Evolutionary conservation across 2,329 filamentous ascomycete genomes (phyloP).

Genomic region (Talaromyces funiculosus): DNA sequence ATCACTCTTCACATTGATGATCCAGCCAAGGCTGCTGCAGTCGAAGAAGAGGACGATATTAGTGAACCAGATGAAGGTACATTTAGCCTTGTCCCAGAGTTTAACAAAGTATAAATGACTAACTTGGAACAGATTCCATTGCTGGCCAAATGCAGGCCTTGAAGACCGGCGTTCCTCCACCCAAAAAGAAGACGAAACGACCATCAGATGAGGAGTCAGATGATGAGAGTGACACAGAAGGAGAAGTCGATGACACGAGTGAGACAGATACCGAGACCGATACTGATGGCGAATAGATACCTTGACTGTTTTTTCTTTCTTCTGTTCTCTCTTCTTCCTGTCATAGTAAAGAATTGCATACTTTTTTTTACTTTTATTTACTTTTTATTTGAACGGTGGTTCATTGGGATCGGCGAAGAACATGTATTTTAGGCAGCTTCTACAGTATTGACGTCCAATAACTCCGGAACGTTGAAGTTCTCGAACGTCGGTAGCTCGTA

Average conservation of each 20-base stretch:
- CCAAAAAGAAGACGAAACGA: slow-evolving; percentile 53
- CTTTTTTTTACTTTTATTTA: slow-evolving; percentile 8
- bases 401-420: background rate
- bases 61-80: slow-evolving; percentile 96
- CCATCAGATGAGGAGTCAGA: slow-evolving; percentile 52
- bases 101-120: background rate
- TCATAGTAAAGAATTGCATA: slow-evolving; percentile 17
- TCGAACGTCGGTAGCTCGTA: no score
- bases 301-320: background rate
- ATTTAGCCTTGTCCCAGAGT: slow-evolving; percentile 18
- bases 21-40: slow-evolving; percentile 72
- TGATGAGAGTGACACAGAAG: slow-evolving; percentile 60
- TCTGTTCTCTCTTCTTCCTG: slow-evolving; percentile 15
- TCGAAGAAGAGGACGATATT: slow-evolving; percentile 87
- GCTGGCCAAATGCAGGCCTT: slow-evolving; percentile 86
- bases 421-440: slow-evolving; percentile 5
- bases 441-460: background rate
- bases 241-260: slow-evolving; percentile 53
- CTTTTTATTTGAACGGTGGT: slow-evolving; percentile 5
- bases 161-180: slow-evolving; percentile 61
- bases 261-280: slow-evolving; percentile 68
- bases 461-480: background rate
- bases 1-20: slow-evolving; percentile 87
- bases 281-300: slow-evolving; percentile 60
- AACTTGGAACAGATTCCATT: slow-evolving; percentile 61